phyloP scores from a whole-genome alignment of 106 monocot species.

The Ottelia alismoides region DNA sequence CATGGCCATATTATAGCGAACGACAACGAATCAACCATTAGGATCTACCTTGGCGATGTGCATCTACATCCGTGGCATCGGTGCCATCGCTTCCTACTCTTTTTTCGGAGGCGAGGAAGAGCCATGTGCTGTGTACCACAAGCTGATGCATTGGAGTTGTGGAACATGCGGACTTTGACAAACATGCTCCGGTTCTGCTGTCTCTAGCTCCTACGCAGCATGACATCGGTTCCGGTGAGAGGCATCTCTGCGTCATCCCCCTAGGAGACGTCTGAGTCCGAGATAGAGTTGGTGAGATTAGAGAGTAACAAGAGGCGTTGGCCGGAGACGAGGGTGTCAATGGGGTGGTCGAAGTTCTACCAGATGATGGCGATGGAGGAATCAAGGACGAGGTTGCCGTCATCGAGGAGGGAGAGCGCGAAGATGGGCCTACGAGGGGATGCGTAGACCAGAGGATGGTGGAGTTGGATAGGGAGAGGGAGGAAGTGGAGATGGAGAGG shows the following conservation, averaged over 20 bases:
- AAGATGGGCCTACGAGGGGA: slow-evolving; percentile 9
- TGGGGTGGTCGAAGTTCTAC: slow-evolving; percentile 76
- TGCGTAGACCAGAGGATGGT: slow-evolving; percentile 55
- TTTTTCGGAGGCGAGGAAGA: slow-evolving; percentile 47
- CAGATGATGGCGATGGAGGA: slow-evolving; percentile 43
- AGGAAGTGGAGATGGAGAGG: slow-evolving; percentile 30
- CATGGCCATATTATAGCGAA: slow-evolving; percentile 4
- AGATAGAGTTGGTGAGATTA: slow-evolving; percentile 22
- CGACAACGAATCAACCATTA: slow-evolving; percentile 32
- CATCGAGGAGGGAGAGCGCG: slow-evolving; percentile 48
- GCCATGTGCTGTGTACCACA: slow-evolving; percentile 33
- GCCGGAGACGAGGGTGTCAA: slow-evolving; percentile 49
- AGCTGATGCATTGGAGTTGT: slow-evolving; percentile 22
- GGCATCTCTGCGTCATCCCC: slow-evolving; percentile 33
- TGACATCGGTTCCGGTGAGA: slow-evolving; percentile 29
- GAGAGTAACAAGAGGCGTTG: slow-evolving; percentile 35
- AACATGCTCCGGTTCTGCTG: slow-evolving; percentile 64
- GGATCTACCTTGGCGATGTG: slow-evolving; percentile 29
- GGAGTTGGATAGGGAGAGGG: slow-evolving; percentile 14
- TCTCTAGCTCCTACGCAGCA: slow-evolving; percentile 30
- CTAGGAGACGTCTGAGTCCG: slow-evolving; percentile 16
- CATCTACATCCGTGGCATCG: no score
- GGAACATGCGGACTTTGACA: slow-evolving; percentile 21
- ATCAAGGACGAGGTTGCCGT: slow-evolving; percentile 68
- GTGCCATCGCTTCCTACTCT: neutral